Base-by-base conservation (phyloP, 352 stramenopile species). In the Globisporangium megalacanthum region DNA sequence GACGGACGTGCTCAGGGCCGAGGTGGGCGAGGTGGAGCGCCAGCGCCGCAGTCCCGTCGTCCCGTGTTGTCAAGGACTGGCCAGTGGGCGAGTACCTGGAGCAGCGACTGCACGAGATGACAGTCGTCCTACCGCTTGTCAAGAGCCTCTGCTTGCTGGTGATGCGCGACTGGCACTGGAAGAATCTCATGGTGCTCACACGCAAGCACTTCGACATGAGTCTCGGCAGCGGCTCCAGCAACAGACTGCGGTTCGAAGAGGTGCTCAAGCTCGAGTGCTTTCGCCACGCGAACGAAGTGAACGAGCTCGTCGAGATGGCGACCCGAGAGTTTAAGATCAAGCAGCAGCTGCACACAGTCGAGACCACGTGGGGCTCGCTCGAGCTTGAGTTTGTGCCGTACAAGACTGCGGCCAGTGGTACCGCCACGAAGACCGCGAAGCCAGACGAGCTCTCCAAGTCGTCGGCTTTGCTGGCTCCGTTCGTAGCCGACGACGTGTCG, bases 291-390 rank as follows among this genome's bases (percentile, higher is more conserved):
- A 95, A 95, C 52, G 89, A 97, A 61, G 92, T 98, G 39, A 92
- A 95, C 60, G 94, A 98, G 49, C 79, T 98, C 20, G 89, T 98
- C 2, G 94, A 98, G 66, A 96, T 97, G 57, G 95, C 94, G 51
- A 89, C 78, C 17, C 96, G 97, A 17, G 95, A 98, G 54, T 95
- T 97, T 54, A 98, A 98, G 71, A 98, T 98, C 58, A 94, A 98
- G 61, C 96, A 97, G 60, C 95, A 98, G 51, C 72, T 98, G 19
- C 76, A 71, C 3, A 74, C 95, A 15, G 98, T 98, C 52, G 90
- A 97, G 68, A 79, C 61, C 5, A 75, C 86, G 4, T 98, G 94
- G 95, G 78, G 72, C 49, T 69, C 77, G 17, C 92, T 98, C 50
- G 77, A 89, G 53, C 89, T 98, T 22, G 86, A 97, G 49, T 98